Evolutionary conservation across 495 filamentous ascomycete genomes (phyloP).

Genomic region (Penicillium riverlandense): DNA sequence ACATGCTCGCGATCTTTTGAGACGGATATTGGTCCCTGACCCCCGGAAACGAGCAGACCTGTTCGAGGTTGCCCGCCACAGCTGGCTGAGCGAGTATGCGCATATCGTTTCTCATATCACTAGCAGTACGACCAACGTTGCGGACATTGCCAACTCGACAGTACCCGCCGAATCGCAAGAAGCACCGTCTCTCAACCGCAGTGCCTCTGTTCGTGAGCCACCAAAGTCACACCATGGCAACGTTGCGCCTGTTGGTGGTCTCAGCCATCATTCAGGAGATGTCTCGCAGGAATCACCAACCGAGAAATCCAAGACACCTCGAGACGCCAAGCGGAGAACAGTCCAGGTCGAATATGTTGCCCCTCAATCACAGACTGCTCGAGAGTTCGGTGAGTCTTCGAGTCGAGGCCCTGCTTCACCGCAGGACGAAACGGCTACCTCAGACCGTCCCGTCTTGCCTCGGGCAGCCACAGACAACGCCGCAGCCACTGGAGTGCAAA

Average conservation of each 20-base stretch:
- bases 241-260: slow-evolving; percentile 53
- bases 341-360: slow-evolving; percentile 98
- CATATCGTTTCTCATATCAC: slow-evolving; percentile 95
- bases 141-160: slow-evolving; percentile 78
- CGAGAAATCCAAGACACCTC: slow-evolving; percentile 54
- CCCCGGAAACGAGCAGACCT: slow-evolving; percentile 91
- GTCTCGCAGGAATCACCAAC: slow-evolving; percentile 60
- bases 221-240: slow-evolving; percentile 58
- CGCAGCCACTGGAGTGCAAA: slow-evolving; percentile 41
- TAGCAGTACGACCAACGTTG: slow-evolving; percentile 80
- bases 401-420: slow-evolving; percentile 11
- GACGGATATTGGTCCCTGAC: slow-evolving; percentile 93
- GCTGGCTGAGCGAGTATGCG: slow-evolving; percentile 94
- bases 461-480: slow-evolving; percentile 52
- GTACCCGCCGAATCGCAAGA: slow-evolving; percentile 54
- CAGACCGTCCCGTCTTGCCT: slow-evolving; percentile 15
- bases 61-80: slow-evolving; percentile 96
- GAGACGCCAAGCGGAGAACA: slow-evolving; percentile 86
- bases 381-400: slow-evolving; percentile 34
- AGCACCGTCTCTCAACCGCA: slow-evolving; percentile 63
- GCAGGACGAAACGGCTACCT: slow-evolving; percentile 3
- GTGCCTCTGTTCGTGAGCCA: slow-evolving; percentile 86
- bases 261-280: slow-evolving; percentile 68
- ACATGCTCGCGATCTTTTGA: slow-evolving; percentile 86
- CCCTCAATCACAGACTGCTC: slow-evolving; percentile 70